Base-by-base conservation (phyloP, 306 rosid genomes). In the Inga oerstediana region DNA sequence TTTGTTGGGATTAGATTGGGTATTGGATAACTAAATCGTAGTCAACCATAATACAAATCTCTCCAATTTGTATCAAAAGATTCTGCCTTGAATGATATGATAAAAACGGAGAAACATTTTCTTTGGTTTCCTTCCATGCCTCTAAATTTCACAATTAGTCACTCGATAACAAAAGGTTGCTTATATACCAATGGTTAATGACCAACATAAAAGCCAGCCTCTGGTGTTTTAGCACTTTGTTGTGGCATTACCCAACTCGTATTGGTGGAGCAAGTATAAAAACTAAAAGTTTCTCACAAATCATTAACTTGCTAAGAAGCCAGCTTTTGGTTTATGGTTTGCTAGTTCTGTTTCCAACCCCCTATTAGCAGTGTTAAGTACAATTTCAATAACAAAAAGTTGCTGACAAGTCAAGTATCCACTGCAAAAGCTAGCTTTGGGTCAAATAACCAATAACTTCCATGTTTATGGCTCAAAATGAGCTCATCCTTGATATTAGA, bases 361-460 rank as follows among this genome's bases (percentile, higher is more conserved):
- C 37, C 32, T 52, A 35, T 64, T 70, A 44, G 44, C 71, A 74
- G 66, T 81, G 49, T 66, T 66, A 84, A 72, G 69, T 52, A 79
- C 71, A 74, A n/a, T 20, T 61, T 24, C 68, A 61, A 78, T 43
- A 41, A 62, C 30, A 43, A 44, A 58, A 75, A 72, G 65, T 75
- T 69, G 77, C 59, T 70, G 71, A 62, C 61, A 67, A 37, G 70
- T 58, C 79, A 72, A 39, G 72, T n/a, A 68, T 66, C 61, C 16
- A 32, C 45, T 64, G 76, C 66, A 79, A 66, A 35, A n/a, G 32
- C 41, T 35, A 76, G 52, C 35, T 76, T 58, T 30, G 15, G 37
- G 68, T 73, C 81, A 72, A 82, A 67, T 66, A 66, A 79, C 52
- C 78, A 56, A 77, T 30, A 80, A 74, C 20, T 77, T 76, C 46